Evolutionary conservation across 2,329 filamentous ascomycete species (phyloP), one percentile per base, ranked within the genome.

Genomic region (Zymoseptoria passerinii): DNA sequence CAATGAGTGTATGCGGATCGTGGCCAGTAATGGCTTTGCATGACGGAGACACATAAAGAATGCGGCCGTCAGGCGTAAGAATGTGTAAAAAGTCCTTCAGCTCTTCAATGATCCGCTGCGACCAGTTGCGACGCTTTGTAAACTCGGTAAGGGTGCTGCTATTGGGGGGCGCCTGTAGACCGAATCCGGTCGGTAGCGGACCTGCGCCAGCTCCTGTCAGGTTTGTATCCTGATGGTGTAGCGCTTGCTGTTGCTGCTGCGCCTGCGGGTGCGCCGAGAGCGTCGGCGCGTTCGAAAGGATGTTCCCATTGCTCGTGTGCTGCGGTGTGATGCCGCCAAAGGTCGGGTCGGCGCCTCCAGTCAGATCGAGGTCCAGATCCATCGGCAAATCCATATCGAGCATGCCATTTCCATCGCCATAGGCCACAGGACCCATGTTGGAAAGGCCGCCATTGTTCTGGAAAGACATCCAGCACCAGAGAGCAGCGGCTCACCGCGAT

Each of bases 21-120:
- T 90, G 92, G 52, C 92, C 92, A 1, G 89, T 92, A 48, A 96
- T 79, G 3, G 76, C 70, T 62, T 85, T 83, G 66, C 88, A 83
- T 58, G 88, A 94, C 0, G 89, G 88, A 40, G 91, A 95, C n/a
- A 88, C 84, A 70, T 94, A 95, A 59, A 89, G 82, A 66, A 97
- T 87, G 63, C 88, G 84, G 44, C 91, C 90, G 67, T 94, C 86
- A 23, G 89, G 83, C 52, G 90, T 91, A 54, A 97, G 82, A 59
- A 97, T 91, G 70, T 95, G 86, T 57, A 96, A 76, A 66, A 96
- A 84, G 73, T 96, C 92, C 70, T 87, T 89, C 66, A 97, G 79
- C 77, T 96, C 92, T 73, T 95, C 89, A 23, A 96, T 83, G 10
- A 96, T 87, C 64, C 89, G 87, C 71, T 92, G 89, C 16, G 90